Conservation (phyloP, 169 alveolate genomes). For the Eimeria mitis region DNA sequence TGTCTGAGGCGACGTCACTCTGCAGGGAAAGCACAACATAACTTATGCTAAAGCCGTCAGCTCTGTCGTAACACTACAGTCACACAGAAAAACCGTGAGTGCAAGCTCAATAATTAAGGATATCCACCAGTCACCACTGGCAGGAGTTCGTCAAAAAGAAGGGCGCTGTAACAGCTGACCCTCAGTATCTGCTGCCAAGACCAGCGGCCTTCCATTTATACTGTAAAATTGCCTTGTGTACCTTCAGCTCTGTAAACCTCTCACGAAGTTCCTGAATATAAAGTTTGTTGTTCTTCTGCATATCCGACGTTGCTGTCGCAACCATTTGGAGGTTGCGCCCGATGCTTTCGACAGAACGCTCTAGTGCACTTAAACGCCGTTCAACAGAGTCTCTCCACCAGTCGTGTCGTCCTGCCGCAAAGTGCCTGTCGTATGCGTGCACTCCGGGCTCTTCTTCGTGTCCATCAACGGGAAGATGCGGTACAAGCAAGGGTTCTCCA, state of each 20-base stretch:
- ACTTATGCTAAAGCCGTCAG: neutral
- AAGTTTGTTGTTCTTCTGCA: conserved; percentile 36
- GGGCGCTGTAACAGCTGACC: neutral
- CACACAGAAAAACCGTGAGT: neutral
- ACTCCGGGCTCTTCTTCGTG: neutral
- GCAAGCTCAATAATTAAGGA: neutral
- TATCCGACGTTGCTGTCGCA: conserved; percentile 51
- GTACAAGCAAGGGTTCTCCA: neutral
- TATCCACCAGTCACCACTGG: neutral
- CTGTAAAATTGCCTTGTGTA: neutral
- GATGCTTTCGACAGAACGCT: conserved; percentile 43
- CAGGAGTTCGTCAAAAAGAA: neutral
- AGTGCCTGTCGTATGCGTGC: neutral
- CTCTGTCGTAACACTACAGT: neutral
- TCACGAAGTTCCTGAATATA: conserved; percentile 64
- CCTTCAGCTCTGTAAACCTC: conserved; percentile 59
- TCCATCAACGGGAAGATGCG: neutral
- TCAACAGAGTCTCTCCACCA: conserved; percentile 48
- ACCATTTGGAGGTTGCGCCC: conserved; percentile 11
- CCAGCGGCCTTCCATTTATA: neutral
- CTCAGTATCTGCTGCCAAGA: neutral
- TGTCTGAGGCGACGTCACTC: conserved; percentile 64
- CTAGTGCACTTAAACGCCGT: conserved; percentile 52
- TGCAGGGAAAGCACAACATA: neutral
- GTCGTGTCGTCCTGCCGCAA: neutral